Base-by-base conservation (phyloP, 306 rosid genomes). In the Prunus mira region DNA sequence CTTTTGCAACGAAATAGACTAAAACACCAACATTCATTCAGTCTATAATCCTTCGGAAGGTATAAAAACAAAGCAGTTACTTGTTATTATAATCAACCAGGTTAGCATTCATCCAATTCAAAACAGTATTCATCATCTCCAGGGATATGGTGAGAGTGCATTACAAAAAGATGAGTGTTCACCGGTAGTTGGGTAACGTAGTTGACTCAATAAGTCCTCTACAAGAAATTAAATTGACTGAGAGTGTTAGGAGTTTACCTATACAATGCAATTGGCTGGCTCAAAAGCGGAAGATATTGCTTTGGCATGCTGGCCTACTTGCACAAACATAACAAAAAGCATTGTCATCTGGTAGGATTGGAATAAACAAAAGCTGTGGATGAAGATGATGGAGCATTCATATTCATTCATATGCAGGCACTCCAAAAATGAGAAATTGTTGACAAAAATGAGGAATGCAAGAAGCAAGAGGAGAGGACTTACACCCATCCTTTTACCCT, bases 241-340 rank as follows among this genome's bases (percentile, higher is more conserved):
- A 72, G 60, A 51, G 15, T 52, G n/a, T 72, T 28, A 70, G 67
- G 54, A 55, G 62, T 73, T 71, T 86, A 89, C 97, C 99, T 95
- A 66, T 86, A 89, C 74, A 92, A 63, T 38, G 99, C 97, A 82
- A 92, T 90, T 11, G 99, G 97, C 85, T 90, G 97, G 75, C 92
- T 88, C 28, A 95, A 74, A 30, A 95, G 95, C n/a, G 96, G 98
- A 84, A 95, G 93, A 84, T 95, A 95, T 86, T 95, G 98, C 91
- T 92, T 95, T 22, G 96, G 98, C 96, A 90, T 88, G 91, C 20
- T 85, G 80, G 92, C 97, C 98, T 94, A 77, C 55, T 80, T 54
- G 62, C 69, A 83, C 46, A 77, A 63, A 80, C 73, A 81, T 28
- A 51, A 68, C 1, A 79, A 85, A 68, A 6, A 34, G 9, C 11